phyloP scores from a whole-genome alignment of 202 grass and related monocot species.

The Carex arenaria region DNA sequence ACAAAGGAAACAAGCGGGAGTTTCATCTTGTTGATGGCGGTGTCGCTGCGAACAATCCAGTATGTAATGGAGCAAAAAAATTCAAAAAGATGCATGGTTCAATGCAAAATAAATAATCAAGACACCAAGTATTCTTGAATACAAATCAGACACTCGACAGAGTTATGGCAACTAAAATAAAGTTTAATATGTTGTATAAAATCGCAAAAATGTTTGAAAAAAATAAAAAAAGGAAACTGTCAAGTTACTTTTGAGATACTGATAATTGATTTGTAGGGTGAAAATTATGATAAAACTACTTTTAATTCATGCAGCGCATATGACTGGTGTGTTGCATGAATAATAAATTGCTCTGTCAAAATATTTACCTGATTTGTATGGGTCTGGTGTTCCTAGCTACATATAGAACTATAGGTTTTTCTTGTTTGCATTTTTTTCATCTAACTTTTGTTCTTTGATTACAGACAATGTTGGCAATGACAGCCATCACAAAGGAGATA shows the following conservation, averaged over 20 bases:
- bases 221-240: background rate
- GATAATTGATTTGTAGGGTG: background rate
- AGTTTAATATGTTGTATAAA: background rate
- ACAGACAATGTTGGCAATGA: conserved; percentile 55
- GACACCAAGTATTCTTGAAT: background rate
- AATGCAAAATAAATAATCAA: background rate
- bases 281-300: too few relatives aligned
- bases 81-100: background rate
- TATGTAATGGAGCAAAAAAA: background rate
- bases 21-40: conserved; percentile 65
- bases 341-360: too few relatives aligned
- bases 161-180: background rate
- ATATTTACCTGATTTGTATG: background rate
- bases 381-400: background rate
- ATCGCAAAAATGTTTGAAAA: background rate
- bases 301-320: too few relatives aligned
- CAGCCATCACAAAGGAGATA: conserved; percentile 45
- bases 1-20: background rate
- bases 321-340: too few relatives aligned
- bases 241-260: background rate
- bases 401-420: background rate
- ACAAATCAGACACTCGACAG: background rate
- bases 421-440: background rate
- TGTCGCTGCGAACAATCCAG: conserved; percentile 62
- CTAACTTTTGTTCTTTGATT: background rate